Conservation (phyloP, 495 filamentous ascomycete genomes). For the Cercophora scortea region DNA sequence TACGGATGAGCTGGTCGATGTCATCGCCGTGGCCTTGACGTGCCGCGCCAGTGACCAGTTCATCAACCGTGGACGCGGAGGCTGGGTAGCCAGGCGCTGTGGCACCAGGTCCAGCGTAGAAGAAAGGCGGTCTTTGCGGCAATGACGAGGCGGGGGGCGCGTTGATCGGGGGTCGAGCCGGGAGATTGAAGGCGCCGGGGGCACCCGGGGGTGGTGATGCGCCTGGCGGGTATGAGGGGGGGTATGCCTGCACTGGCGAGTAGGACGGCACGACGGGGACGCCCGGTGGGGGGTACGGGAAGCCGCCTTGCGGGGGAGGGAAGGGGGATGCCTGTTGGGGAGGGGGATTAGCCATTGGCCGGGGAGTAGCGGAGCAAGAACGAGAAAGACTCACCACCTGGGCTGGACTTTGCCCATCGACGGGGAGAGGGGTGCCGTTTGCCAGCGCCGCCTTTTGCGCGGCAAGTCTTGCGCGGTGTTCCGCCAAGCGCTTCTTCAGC, state of each 20-base stretch:
- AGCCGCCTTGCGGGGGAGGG: constrained; percentile 33
- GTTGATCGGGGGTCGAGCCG: constrained; percentile 31
- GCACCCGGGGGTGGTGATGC: constrained; percentile 14
- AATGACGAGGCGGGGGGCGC: constrained; percentile 3
- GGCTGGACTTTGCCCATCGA: constrained; percentile 45
- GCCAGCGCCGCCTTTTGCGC: constrained; percentile 43
- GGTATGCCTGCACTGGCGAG: constrained; percentile 27
- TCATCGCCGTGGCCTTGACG: constrained; percentile 36
- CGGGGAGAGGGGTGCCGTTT: constrained; percentile 38
- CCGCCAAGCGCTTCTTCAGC: constrained; percentile 74
- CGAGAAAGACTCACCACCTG: constrained; percentile 48
- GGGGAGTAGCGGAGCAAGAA: constrained; percentile 11
- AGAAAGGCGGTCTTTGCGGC: constrained; percentile 10
- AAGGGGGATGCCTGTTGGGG: constrained; percentile 29
- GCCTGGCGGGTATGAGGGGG: constrained; percentile 27
- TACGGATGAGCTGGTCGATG: constrained; percentile 50
- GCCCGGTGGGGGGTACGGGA: constrained; percentile 21
- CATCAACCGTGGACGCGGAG: constrained; percentile 48
- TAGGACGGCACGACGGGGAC: constrained; percentile 19
- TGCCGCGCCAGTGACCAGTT: constrained; percentile 49
- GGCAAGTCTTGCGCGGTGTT: constrained; percentile 64
- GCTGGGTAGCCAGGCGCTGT: constrained; percentile 14
- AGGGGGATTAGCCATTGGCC: background rate
- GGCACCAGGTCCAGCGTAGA: constrained; percentile 11
- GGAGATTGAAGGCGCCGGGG: constrained; percentile 25